These are phyloP conservation scores for Diutina rugosa DNA, from an alignment of 1,139 yeast genomes.

Conservation along the genomic window DNA sequence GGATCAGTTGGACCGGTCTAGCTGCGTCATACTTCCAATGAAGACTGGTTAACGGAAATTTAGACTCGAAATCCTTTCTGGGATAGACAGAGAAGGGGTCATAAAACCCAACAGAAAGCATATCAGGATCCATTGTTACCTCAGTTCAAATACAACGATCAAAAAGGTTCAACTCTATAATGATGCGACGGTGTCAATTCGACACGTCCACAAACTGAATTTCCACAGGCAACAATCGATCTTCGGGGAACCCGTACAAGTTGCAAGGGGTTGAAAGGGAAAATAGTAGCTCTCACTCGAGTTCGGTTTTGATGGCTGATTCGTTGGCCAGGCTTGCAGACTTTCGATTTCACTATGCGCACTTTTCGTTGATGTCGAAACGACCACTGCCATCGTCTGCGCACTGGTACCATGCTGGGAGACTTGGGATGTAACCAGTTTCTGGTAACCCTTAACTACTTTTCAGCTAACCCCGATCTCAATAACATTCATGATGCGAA, in stretches of 20 bases:
- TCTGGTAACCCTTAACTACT: constrained; percentile 60
- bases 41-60: constrained; percentile 57
- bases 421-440: constrained; percentile 42
- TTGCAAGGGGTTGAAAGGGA: no score
- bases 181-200: no score
- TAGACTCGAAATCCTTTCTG: constrained; percentile 33
- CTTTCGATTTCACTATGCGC: neutral
- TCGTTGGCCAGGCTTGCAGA: neutral
- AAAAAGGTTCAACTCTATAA: no score
- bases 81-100: constrained; percentile 73
- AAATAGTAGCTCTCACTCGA: neutral
- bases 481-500: constrained; percentile 43
- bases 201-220: no score
- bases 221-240: no score
- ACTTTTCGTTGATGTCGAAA: neutral
- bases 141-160: no score
- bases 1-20: constrained; percentile 55
- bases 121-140: constrained; percentile 5
- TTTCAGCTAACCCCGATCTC: constrained; percentile 69
- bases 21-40: constrained; percentile 62
- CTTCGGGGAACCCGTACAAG: no score
- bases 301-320: neutral
- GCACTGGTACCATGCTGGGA: constrained; percentile 6
- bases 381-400: neutral
- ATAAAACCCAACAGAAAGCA: constrained; percentile 52